These are phyloP conservation scores for Parastagonospora nodorum DNA, from an alignment of 2,329 filamentous ascomycete genomes.

Conservation along the genomic window DNA sequence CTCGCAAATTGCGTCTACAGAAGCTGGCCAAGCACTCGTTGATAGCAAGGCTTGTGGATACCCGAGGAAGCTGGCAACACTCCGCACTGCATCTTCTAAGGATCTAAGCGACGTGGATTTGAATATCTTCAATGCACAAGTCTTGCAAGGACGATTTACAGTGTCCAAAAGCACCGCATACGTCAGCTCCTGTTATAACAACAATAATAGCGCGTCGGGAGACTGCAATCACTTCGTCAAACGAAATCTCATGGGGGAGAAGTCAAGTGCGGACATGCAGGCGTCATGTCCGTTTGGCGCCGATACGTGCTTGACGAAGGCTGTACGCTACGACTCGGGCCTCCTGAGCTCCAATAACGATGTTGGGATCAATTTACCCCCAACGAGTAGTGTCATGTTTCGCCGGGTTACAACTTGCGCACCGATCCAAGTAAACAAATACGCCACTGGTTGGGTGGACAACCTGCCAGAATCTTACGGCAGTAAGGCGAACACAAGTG, in stretches of 20 bases:
- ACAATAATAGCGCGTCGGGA: background rate
- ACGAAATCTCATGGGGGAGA: slow-evolving; percentile 13
- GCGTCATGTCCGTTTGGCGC: slow-evolving; percentile 23
- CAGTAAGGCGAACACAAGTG: slow-evolving; percentile 12
- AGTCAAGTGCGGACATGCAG: slow-evolving; percentile 10
- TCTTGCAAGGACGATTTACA: slow-evolving; percentile 18
- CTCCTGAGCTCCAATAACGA: slow-evolving; percentile 18
- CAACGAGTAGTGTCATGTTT: slow-evolving; percentile 12
- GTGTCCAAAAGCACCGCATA: slow-evolving; percentile 19
- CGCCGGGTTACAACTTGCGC: slow-evolving; percentile 25
- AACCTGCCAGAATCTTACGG: slow-evolving; percentile 13
- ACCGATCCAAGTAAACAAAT: slow-evolving; percentile 15
- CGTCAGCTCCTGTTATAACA: slow-evolving; percentile 22
- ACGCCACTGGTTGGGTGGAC: slow-evolving; percentile 17
- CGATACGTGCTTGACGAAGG: slow-evolving; percentile 10
- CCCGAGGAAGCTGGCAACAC: slow-evolving; percentile 10
- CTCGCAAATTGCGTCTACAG: slow-evolving; percentile 16
- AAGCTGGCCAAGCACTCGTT: slow-evolving; percentile 14
- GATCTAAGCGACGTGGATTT: slow-evolving; percentile 10
- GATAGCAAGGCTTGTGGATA: slow-evolving; percentile 15
- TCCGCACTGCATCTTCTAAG: slow-evolving; percentile 3
- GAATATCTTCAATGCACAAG: slow-evolving; percentile 17
- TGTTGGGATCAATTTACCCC: slow-evolving; percentile 23
- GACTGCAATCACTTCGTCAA: slow-evolving; percentile 19
- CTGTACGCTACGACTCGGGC: slow-evolving; percentile 19